Conservation (phyloP, 2,329 filamentous ascomycete species). For the Tolypocladium guangdongense region DNA sequence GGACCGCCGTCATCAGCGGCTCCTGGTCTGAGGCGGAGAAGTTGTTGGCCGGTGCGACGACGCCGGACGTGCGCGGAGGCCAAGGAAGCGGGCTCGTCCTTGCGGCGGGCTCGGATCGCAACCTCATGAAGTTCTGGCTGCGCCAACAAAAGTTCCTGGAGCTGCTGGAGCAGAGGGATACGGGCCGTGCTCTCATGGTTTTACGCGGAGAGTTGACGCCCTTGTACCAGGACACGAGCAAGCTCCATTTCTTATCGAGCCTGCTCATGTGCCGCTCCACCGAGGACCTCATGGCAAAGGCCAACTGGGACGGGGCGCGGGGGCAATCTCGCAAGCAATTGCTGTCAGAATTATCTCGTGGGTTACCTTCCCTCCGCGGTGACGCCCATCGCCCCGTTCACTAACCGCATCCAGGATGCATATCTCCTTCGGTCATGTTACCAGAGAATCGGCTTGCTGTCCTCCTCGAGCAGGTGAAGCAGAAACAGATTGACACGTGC, state of each 20-base stretch:
- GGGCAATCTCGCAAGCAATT: constrained; percentile 64
- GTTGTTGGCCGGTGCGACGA: constrained; percentile 52
- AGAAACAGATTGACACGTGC: constrained; percentile 71
- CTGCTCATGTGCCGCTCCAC: constrained; percentile 79
- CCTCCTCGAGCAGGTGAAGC: constrained; percentile 74
- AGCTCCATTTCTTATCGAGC: constrained; percentile 75
- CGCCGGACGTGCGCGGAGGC: constrained; percentile 20
- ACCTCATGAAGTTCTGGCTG: constrained; percentile 77
- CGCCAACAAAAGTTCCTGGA: constrained; percentile 94
- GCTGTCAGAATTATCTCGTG: constrained; percentile 76
- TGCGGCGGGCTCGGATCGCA: constrained; percentile 61
- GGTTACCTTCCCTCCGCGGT: constrained; percentile 3
- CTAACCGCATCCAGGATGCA: constrained; percentile 50
- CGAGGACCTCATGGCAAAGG: constrained; percentile 65
- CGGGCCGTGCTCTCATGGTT: constrained; percentile 65
- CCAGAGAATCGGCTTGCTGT: constrained; percentile 79
- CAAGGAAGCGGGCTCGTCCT: constrained; percentile 56
- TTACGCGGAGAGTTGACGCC: constrained; percentile 81
- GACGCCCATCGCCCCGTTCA: background rate
- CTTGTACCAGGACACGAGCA: constrained; percentile 64
- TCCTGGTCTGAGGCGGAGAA: constrained; percentile 79
- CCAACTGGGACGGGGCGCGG: constrained; percentile 74
- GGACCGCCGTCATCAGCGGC: constrained; percentile 67
- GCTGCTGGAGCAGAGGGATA: constrained; percentile 66
- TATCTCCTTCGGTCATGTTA: constrained; percentile 94